Conservation (phyloP, 495 filamentous ascomycete species). For the Ascodesmis nigricans region DNA sequence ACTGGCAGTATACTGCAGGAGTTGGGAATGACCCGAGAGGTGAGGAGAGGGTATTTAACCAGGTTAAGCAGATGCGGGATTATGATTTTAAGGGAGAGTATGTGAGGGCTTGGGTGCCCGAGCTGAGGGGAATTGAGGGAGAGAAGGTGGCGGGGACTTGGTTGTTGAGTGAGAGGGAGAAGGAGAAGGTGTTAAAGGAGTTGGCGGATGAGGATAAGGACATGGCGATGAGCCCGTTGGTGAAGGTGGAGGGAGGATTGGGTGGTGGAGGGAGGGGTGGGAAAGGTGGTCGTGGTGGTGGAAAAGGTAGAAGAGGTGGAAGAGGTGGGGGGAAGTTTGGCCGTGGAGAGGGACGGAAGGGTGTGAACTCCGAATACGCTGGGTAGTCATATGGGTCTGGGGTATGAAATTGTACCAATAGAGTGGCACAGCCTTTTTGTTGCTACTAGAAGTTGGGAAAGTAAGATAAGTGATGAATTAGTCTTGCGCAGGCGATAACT, state of each 20-base stretch:
- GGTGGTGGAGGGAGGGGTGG: not conserved
- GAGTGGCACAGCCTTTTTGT: no score
- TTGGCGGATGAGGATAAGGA: slow-evolving; percentile 8
- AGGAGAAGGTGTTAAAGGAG: slow-evolving; percentile 31
- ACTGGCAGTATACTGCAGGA: slow-evolving; percentile 55
- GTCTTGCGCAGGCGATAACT: no score
- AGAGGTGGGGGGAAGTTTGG: not conserved
- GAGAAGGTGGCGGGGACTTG: slow-evolving; percentile 61
- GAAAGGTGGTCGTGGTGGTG: not conserved
- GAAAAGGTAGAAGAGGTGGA: slow-evolving; percentile 1
- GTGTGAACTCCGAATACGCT: no score
- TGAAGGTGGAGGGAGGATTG: not conserved
- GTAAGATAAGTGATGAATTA: no score
- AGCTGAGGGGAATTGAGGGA: slow-evolving; percentile 35
- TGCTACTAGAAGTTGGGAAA: no score
- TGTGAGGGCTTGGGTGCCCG: slow-evolving; percentile 41
- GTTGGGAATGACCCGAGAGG: slow-evolving; percentile 50
- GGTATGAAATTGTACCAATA: no score
- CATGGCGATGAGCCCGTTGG: slow-evolving; percentile 5
- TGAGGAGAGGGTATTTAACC: slow-evolving; percentile 45
- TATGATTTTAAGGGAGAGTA: slow-evolving; percentile 46
- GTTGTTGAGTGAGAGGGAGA: slow-evolving; percentile 47
- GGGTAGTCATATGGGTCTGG: no score
- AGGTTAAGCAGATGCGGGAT: slow-evolving; percentile 46
- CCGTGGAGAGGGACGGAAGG: slow-evolving; percentile 3